Percentiles rank a stretch among this genome's conserved stretches.
Evolutionary conservation across 2,329 filamentous ascomycete species (phyloP).

Genomic region (Pseudopyrenochaeta lycopersici): DNA sequence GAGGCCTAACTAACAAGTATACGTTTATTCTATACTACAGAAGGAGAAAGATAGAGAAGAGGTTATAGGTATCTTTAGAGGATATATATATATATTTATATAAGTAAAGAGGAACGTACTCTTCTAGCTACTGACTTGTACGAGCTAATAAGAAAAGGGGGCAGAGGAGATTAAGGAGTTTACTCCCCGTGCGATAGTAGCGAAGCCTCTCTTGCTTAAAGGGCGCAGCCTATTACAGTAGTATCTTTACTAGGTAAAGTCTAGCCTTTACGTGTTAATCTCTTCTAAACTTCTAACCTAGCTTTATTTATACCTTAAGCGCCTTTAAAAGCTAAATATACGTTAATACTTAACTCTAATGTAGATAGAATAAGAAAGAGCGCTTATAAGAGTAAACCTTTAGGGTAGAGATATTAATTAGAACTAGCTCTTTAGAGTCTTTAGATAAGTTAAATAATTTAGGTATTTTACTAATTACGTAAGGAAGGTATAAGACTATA

Average conservation of each 20-base stretch:
- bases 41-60: too few relatives aligned
- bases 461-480: slow-evolving; percentile 12
- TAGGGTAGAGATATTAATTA: slow-evolving; percentile 8
- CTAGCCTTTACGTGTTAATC: slow-evolving; percentile 14
- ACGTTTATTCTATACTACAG: too few relatives aligned
- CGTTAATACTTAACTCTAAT: slow-evolving; percentile 5
- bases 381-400: slow-evolving; percentile 17
- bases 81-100: too few relatives aligned
- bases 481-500: slow-evolving; percentile 28
- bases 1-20: too few relatives aligned
- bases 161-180: too few relatives aligned
- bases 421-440: slow-evolving; percentile 2
- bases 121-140: too few relatives aligned
- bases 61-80: too few relatives aligned
- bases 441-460: slow-evolving; percentile 13
- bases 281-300: slow-evolving; percentile 10
- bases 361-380: slow-evolving; percentile 18
- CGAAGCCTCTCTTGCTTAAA: too few relatives aligned
- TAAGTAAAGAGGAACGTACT: too few relatives aligned
- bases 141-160: too few relatives aligned
- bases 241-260: slow-evolving; percentile 23
- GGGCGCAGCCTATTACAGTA: too few relatives aligned
- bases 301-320: background rate
- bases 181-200: too few relatives aligned
- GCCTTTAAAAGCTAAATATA: background rate